Evolutionary conservation across 345 rosid species (phyloP).

Genomic region (Euphorbia peplus): DNA sequence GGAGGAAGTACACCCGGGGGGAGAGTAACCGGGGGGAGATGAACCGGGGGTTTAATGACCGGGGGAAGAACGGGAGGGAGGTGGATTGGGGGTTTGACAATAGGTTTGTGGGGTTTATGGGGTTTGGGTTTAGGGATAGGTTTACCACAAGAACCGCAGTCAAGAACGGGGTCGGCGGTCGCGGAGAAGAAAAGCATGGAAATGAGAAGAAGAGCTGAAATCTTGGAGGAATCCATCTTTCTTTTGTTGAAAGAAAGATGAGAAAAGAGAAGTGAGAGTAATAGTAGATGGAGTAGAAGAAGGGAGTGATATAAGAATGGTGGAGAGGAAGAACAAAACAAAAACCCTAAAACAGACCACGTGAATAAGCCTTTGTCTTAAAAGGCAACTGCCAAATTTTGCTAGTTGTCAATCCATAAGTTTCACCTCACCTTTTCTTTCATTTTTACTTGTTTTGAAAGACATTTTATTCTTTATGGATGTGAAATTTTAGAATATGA

Average conservation of each 20-base stretch:
- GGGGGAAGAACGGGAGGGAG: conserved; percentile 11
- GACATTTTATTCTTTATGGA: no score
- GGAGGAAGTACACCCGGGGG: conserved; percentile 23
- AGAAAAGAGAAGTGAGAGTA: conserved; percentile 4
- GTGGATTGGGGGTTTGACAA: conserved; percentile 2
- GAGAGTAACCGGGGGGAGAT: conserved; percentile 16
- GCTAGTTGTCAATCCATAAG: conserved; percentile 60
- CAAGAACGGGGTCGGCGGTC: conserved; percentile 43
- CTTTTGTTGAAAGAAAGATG: not conserved
- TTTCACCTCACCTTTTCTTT: conserved; percentile 11
- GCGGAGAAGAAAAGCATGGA: conserved; percentile 54
- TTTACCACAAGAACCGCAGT: conserved; percentile 58
- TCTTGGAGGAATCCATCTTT: conserved; percentile 50
- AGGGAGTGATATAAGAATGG: conserved; percentile 36
- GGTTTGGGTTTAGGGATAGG: conserved; percentile 32
- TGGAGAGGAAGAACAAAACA: conserved; percentile 20
- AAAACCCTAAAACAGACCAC: conserved; percentile 47
- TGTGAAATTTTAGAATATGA: no score
- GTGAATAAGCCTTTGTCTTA: conserved; percentile 52
- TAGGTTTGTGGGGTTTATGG: conserved; percentile 12
- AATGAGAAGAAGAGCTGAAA: conserved; percentile 52
- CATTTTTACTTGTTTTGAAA: conserved; percentile 11
- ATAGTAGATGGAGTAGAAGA: conserved; percentile 16
- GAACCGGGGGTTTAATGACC: no score
- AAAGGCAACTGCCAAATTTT: conserved; percentile 58